phyloP scores from a whole-genome alignment of 176 grass and related monocot species.

The Juncus effusus region DNA sequence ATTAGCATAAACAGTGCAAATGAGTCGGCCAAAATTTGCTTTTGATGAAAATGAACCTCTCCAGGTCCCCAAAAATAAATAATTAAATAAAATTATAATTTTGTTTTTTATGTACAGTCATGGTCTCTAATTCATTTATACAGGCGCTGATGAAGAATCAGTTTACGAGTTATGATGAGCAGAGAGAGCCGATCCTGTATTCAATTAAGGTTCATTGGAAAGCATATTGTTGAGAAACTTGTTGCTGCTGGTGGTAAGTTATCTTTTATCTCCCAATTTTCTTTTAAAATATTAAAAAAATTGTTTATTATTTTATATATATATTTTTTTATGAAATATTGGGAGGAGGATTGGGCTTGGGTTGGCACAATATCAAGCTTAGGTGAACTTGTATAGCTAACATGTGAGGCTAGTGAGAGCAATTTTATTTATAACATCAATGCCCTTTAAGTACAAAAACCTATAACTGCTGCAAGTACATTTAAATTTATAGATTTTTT shows the following conservation, averaged over 20 bases:
- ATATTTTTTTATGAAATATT: constrained; percentile 30
- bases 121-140: background rate
- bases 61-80: constrained; percentile 41
- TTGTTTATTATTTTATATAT: constrained; percentile 1
- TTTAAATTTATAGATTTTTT: no score
- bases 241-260: constrained; percentile 24
- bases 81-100: background rate
- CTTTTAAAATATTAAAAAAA: constrained; percentile 1
- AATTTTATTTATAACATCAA: constrained; percentile 32
- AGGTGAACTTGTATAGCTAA: constrained; percentile 89
- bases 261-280: no score
- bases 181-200: constrained; percentile 30
- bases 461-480: no score
- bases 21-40: constrained; percentile 98
- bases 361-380: constrained; percentile 49
- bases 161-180: constrained; percentile 33
- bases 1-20: constrained; percentile 88
- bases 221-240: constrained; percentile 37
- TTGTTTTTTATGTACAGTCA: background rate
- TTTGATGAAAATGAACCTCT: constrained; percentile 94
- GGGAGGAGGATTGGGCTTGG: constrained; percentile 86
- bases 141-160: constrained; percentile 41
- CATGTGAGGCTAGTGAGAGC: constrained; percentile 49
- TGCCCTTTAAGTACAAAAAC: no score
- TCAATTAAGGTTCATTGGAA: constrained; percentile 29